Evolutionary conservation across 768 basidiomycete species (phyloP).

Genomic region (Rhizopogon sp.): DNA sequence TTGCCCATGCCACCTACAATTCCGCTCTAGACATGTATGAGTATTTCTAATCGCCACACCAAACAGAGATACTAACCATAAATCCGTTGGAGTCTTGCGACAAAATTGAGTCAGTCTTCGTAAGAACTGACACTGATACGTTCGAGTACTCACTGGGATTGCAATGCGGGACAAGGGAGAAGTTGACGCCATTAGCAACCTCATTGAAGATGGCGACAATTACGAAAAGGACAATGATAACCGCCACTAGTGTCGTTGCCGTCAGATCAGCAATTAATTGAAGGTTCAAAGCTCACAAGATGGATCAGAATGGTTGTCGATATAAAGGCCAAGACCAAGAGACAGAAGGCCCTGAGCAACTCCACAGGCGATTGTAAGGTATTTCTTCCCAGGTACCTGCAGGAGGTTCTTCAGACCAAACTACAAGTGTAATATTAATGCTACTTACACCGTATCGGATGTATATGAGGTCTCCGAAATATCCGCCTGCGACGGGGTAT

Average conservation of each 20-base stretch:
- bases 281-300: conserved; percentile 12
- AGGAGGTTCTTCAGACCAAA: not conserved
- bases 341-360: conserved; percentile 38
- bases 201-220: conserved; percentile 35
- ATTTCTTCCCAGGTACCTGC: conserved; percentile 40
- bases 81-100: conserved; percentile 25
- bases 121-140: conserved; percentile 1
- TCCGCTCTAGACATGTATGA: conserved; percentile 20
- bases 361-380: conserved; percentile 38
- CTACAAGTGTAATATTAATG: not conserved
- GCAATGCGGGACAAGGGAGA: conserved; percentile 47
- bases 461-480: conserved; percentile 42
- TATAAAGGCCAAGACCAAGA: conserved; percentile 44
- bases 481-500: conserved; percentile 32
- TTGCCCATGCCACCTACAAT: conserved; percentile 36
- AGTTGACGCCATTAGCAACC: conserved; percentile 46
- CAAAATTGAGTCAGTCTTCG: not conserved
- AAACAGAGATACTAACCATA: conserved; percentile 19
- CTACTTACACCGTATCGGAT: conserved; percentile 30
- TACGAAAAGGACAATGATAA: conserved; percentile 35
- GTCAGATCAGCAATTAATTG: not conserved
- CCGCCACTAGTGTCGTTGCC: conserved; percentile 13
- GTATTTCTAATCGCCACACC: not conserved
- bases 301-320: conserved; percentile 17
- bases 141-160: conserved; percentile 30